Percentiles rank a stretch among this genome's conserved stretches.
Conservation (phyloP, 345 rosid genomes). For the Iberis pinnata region DNA sequence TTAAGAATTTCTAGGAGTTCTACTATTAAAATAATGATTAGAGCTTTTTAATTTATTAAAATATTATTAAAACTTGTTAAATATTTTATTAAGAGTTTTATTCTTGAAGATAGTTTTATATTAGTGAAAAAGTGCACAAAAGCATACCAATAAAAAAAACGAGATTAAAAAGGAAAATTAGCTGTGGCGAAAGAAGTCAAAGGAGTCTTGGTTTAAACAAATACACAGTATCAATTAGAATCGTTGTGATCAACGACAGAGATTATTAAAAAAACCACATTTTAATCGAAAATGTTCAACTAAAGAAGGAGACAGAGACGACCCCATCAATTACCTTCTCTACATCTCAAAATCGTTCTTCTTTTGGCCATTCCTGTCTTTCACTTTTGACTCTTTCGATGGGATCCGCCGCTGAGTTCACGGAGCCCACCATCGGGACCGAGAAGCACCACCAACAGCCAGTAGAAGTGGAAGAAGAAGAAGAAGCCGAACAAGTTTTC, state of each 20-base stretch:
- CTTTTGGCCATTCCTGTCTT: no score
- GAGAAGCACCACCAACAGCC: constrained; percentile 10
- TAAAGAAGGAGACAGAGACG: constrained; percentile 19
- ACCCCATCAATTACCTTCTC: constrained; percentile 15
- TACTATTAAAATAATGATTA: no score
- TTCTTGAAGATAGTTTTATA: no score
- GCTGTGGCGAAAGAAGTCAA: no score
- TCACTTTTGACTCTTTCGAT: constrained; percentile 11
- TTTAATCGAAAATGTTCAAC: not conserved
- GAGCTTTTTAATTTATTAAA: no score
- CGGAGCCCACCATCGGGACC: constrained; percentile 32
- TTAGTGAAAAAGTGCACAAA: no score
- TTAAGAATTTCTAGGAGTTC: no score
- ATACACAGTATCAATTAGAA: not conserved
- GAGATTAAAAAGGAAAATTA: no score
- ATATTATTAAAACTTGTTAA: no score
- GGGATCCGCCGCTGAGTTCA: constrained; percentile 28
- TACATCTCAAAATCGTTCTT: constrained; percentile 9
- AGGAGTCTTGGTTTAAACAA: not conserved
- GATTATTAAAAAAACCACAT: constrained; percentile 10
- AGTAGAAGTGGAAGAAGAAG: constrained; percentile 7
- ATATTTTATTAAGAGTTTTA: no score
- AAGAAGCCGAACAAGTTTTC: constrained; percentile 16
- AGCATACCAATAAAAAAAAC: no score
- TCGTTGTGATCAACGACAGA: not conserved